Percentiles rank a stretch among this genome's conserved stretches.
These are phyloP conservation scores for Cyathus olla DNA, from an alignment of 1,284 basidiomycete species.

Conservation along the genomic window DNA sequence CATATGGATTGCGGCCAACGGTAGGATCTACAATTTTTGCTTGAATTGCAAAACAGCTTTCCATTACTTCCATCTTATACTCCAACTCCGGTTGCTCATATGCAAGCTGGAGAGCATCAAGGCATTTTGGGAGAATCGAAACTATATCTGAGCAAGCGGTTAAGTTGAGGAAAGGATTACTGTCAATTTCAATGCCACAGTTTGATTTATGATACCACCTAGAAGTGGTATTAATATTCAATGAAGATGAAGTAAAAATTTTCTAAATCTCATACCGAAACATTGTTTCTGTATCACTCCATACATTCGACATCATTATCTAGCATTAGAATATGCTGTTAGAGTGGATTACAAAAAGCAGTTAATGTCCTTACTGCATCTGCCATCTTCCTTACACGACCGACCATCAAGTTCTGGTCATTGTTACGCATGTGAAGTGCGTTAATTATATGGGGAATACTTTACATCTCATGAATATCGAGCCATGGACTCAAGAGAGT, in stretches of 20 bases:
- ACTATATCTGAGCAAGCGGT: neutral
- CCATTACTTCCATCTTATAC: neutral
- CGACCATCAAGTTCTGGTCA: neutral
- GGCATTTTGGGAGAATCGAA: neutral
- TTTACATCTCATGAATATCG: neutral
- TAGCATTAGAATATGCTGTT: neutral
- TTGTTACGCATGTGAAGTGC: neutral
- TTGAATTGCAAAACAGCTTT: neutral
- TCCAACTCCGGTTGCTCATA: neutral
- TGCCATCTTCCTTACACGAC: neutral
- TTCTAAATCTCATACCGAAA: neutral
- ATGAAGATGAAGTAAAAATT: neutral
- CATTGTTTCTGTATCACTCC: neutral
- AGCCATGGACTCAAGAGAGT: no score
- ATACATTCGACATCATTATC: neutral
- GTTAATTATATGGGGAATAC: constrained; percentile 1
- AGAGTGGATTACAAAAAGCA: neutral
- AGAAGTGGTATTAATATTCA: neutral
- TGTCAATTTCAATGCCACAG: neutral
- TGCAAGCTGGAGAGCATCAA: neutral
- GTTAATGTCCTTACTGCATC: neutral
- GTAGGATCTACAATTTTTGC: neutral
- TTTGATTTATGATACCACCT: constrained; percentile 1
- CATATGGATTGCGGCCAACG: neutral
- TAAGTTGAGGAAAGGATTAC: neutral